Conservation (phyloP, 495 filamentous ascomycete species). For the Penicillium fimorum region DNA sequence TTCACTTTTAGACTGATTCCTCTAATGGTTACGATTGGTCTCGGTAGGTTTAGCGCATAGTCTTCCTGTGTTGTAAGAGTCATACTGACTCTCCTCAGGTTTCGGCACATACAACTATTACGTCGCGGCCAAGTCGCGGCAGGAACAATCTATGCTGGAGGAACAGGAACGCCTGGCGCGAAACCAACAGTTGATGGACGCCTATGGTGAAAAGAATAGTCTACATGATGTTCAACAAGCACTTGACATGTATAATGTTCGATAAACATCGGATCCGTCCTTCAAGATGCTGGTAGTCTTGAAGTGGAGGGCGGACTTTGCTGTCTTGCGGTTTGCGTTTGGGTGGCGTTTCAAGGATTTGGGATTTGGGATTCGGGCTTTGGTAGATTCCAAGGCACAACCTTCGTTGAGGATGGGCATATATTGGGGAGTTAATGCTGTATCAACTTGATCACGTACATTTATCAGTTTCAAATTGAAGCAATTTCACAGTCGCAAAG, state of each 20-base stretch:
- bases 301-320: background rate
- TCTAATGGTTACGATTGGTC: slow-evolving; percentile 31
- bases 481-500: background rate
- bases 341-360: background rate
- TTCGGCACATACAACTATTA: slow-evolving; percentile 35
- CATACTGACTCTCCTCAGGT: slow-evolving; percentile 19
- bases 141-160: slow-evolving; percentile 17
- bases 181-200: slow-evolving; percentile 48
- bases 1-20: slow-evolving; percentile 30
- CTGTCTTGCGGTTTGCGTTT: background rate
- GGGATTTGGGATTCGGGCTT: background rate
- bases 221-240: slow-evolving; percentile 57
- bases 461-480: background rate
- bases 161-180: slow-evolving; percentile 36
- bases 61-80: background rate
- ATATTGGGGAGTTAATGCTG: background rate
- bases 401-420: background rate
- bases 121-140: slow-evolving; percentile 15
- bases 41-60: slow-evolving; percentile 22
- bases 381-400: background rate
- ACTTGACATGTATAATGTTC: slow-evolving; percentile 45
- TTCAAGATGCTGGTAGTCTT: slow-evolving; percentile 8
- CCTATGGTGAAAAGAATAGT: slow-evolving; percentile 59
- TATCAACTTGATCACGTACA: background rate
- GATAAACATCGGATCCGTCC: background rate